Percentiles rank a stretch among this genome's conserved stretches.
Evolutionary conservation across 352 stramenopile species (phyloP).

Genomic region (Thalassiosira mediterranea): DNA sequence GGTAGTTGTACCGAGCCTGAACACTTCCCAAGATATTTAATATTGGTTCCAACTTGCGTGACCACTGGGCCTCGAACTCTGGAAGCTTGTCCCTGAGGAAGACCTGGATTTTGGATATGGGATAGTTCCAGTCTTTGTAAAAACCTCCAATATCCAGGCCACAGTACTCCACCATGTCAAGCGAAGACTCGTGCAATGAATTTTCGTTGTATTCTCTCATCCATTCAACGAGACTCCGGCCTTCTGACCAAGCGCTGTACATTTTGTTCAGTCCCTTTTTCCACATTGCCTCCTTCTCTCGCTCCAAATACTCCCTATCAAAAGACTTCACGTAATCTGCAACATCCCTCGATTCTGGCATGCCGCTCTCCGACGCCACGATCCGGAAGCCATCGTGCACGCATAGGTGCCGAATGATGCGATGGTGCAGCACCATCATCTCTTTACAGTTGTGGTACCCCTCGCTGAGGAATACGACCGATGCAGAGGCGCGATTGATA

Average conservation of each 20-base stretch:
- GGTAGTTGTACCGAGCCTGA: constrained; percentile 17
- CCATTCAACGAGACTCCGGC: constrained; percentile 15
- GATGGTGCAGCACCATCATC: constrained; percentile 21
- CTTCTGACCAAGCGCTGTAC: constrained; percentile 18
- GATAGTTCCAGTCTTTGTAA: constrained; percentile 12
- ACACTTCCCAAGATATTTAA: background rate
- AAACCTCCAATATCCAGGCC: constrained; percentile 25
- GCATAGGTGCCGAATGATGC: constrained; percentile 11
- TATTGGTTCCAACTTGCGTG: constrained; percentile 2
- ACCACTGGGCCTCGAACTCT: constrained; percentile 7
- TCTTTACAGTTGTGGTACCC: constrained; percentile 23
- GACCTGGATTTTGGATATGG: constrained; percentile 9
- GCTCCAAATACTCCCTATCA: background rate
- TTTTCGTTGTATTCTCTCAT: constrained; percentile 10
- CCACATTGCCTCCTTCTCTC: constrained; percentile 10
- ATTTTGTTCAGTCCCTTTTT: constrained; percentile 18
- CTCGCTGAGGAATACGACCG: constrained; percentile 21
- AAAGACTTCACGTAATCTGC: background rate
- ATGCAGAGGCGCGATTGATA: constrained; percentile 6
- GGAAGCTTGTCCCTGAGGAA: constrained; percentile 5
- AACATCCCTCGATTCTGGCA: constrained; percentile 19
- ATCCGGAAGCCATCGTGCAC: background rate
- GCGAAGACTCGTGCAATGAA: background rate
- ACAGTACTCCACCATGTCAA: constrained; percentile 7
- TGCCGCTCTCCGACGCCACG: constrained; percentile 5